phyloP scores from a whole-genome alignment of 106 monocot genomes.

The Dioscorea dumetorum region DNA sequence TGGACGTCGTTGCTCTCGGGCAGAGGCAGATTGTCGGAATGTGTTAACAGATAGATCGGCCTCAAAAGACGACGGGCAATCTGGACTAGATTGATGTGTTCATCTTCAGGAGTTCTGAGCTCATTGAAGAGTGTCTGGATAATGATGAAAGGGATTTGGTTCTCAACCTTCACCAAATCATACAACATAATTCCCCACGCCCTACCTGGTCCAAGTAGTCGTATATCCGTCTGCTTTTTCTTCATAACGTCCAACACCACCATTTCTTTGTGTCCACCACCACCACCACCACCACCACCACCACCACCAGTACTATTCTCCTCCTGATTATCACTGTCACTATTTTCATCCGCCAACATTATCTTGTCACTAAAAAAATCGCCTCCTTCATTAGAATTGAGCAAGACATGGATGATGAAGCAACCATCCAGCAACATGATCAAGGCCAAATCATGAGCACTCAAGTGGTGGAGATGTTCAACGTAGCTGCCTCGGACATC shows the following conservation, averaged over 20 bases:
- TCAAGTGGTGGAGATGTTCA: not conserved
- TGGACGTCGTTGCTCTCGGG: not conserved
- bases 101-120: not conserved
- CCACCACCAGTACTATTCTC: not conserved
- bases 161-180: slow-evolving; percentile 1
- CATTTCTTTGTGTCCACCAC: no score
- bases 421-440: slow-evolving; percentile 30
- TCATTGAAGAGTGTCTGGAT: not conserved
- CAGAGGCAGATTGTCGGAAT: no score
- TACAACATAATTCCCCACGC: not conserved
- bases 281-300: no score
- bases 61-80: not conserved
- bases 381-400: not conserved
- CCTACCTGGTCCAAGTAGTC: no score
- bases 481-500: slow-evolving; percentile 2
- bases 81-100: not conserved
- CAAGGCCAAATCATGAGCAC: slow-evolving; percentile 4
- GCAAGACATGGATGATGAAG: slow-evolving; percentile 3
- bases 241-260: no score
- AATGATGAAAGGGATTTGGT: not conserved
- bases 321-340: not conserved
- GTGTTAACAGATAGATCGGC: not conserved
- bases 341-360: not conserved
- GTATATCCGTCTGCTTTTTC: not conserved
- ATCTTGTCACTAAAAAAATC: no score